These are phyloP conservation scores for Polymyxa betae DNA, from an alignment of 208 protist genomes.

Conservation along the genomic window DNA sequence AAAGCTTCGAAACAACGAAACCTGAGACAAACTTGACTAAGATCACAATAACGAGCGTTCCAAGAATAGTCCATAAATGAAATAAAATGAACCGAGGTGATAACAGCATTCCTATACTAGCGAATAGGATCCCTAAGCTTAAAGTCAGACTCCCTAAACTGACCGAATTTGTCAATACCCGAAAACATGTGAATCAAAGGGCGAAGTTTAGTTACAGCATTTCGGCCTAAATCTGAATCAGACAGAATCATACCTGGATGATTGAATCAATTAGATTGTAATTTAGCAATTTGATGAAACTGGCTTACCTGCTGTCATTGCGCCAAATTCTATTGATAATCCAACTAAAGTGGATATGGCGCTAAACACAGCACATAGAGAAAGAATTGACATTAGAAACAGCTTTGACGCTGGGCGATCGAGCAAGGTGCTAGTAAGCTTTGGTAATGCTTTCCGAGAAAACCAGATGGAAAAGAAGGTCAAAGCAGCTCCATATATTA, in stretches of 20 bases:
- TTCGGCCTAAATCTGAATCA: not conserved
- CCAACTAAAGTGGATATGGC: conserved; percentile 32
- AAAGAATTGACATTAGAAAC: conserved; percentile 17
- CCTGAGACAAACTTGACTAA: conserved; percentile 33
- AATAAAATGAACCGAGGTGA: conserved; percentile 13
- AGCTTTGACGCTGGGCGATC: conserved; percentile 35
- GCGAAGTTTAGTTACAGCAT: not conserved
- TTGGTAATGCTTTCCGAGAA: not conserved
- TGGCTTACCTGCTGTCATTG: conserved; percentile 14
- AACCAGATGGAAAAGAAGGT: conserved; percentile 34
- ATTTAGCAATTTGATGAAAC: not conserved
- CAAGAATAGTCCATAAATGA: not conserved
- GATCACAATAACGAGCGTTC: not conserved
- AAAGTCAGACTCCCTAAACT: not conserved
- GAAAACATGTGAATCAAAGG: not conserved
- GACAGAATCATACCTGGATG: conserved; percentile 28
- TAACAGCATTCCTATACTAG: conserved; percentile 45
- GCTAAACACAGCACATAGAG: conserved; percentile 20
- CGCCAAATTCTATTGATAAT: conserved; percentile 26
- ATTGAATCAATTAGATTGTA: not conserved
- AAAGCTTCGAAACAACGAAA: not conserved
- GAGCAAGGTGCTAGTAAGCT: not conserved
- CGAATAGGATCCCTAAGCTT: conserved; percentile 41
- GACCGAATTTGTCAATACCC: not conserved
- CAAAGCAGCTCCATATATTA: conserved; percentile 9